phyloP scores from a whole-genome alignment of 2,329 filamentous ascomycete species.

The Geosmithia flava region DNA sequence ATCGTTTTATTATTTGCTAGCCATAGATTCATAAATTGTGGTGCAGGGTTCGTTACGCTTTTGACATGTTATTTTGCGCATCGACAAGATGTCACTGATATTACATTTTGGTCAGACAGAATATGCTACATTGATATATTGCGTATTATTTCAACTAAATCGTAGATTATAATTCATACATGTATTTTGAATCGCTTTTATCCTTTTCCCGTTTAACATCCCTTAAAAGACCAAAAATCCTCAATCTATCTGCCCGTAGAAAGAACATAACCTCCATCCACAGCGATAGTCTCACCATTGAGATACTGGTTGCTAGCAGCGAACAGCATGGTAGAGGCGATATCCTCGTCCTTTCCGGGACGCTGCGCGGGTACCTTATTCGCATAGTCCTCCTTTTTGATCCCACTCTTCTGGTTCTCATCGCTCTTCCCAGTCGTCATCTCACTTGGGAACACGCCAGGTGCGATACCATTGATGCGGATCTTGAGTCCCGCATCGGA shows the following conservation, averaged over 20 bases:
- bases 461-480: constrained; percentile 62
- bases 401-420: constrained; percentile 42
- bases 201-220: constrained; percentile 7
- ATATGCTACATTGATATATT: no score
- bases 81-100: no score
- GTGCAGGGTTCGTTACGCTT: no score
- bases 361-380: constrained; percentile 50
- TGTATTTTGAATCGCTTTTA: not conserved
- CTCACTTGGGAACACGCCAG: constrained; percentile 59
- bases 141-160: no score
- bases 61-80: no score
- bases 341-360: constrained; percentile 59
- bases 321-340: constrained; percentile 55
- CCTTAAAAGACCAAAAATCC: no score
- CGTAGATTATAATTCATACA: no score
- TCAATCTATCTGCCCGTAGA: no score
- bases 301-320: constrained; percentile 29
- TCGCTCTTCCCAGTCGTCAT: constrained; percentile 47
- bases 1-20: no score
- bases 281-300: constrained; percentile 27
- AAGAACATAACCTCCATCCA: constrained; percentile 31
- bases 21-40: no score
- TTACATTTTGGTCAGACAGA: no score
- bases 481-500: constrained; percentile 45
- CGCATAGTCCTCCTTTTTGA: constrained; percentile 43